These are phyloP conservation scores for Lichenothelia convexa DNA, from an alignment of 495 filamentous ascomycete species.

Conservation along the genomic window DNA sequence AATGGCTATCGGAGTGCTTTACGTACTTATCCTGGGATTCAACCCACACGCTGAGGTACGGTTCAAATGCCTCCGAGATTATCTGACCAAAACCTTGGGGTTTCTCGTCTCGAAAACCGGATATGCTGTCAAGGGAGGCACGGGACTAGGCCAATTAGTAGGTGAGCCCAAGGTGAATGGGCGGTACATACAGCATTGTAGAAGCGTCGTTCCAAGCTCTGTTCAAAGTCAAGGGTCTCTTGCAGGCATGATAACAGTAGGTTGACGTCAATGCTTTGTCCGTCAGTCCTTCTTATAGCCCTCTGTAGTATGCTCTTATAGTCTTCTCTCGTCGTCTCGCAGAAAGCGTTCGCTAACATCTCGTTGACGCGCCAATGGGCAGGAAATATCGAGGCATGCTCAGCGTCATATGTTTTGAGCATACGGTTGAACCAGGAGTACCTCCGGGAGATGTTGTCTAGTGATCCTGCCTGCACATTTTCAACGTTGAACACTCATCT, in stretches of 20 bases:
- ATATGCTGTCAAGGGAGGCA: conserved; percentile 81
- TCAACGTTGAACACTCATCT: not conserved
- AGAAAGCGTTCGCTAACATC: conserved; percentile 78
- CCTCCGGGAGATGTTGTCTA: conserved; percentile 89
- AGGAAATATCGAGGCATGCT: conserved; percentile 81
- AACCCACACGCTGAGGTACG: conserved; percentile 92
- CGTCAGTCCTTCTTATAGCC: conserved; percentile 60
- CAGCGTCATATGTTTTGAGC: conserved; percentile 88
- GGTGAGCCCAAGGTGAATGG: not conserved
- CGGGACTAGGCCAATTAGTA: conserved; percentile 29
- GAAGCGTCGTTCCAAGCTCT: conserved; percentile 73
- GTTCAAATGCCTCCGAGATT: conserved; percentile 94
- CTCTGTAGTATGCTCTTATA: conserved; percentile 82
- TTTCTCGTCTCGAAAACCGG: conserved; percentile 66
- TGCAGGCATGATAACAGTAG: conserved; percentile 80
- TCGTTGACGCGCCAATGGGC: conserved; percentile 78
- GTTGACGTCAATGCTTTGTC: conserved; percentile 77
- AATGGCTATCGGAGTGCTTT: not conserved
- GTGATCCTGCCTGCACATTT: conserved; percentile 48
- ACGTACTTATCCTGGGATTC: conserved; percentile 72
- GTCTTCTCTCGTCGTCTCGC: conserved; percentile 86
- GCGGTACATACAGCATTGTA: conserved; percentile 33
- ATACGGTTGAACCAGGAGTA: conserved; percentile 96
- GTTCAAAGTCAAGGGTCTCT: conserved; percentile 95
- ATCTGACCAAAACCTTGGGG: conserved; percentile 68